Evolutionary conservation across 2,329 filamentous ascomycete genomes (phyloP).

Genomic region (Laburnicola sp.): DNA sequence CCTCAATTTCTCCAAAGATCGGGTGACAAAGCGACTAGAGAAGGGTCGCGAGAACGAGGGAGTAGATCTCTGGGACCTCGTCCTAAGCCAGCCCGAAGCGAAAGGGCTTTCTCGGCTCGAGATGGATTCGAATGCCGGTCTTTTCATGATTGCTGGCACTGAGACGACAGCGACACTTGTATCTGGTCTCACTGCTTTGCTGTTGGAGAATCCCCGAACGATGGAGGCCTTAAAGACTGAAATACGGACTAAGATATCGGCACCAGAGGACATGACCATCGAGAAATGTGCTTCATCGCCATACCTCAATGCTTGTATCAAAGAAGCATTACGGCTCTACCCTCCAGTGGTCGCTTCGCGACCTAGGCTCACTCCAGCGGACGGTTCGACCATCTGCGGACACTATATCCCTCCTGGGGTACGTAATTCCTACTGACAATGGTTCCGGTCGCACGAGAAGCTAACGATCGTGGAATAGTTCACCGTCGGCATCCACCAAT

Average conservation of each 20-base stretch:
- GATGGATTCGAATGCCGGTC: slow-evolving; percentile 43
- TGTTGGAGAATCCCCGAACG: slow-evolving; percentile 34
- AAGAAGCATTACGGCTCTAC: slow-evolving; percentile 49
- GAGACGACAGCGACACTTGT: slow-evolving; percentile 52
- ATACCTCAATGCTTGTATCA: slow-evolving; percentile 48
- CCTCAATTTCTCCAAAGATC: slow-evolving; percentile 23
- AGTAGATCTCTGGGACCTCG: slow-evolving; percentile 48
- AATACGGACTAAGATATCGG: slow-evolving; percentile 30
- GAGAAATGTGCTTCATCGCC: slow-evolving; percentile 31
- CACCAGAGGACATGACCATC: slow-evolving; percentile 43
- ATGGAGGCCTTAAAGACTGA: slow-evolving; percentile 34
- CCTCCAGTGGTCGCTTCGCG: slow-evolving; percentile 40
- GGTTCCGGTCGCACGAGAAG: background rate
- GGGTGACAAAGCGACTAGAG: slow-evolving; percentile 37
- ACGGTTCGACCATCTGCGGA: slow-evolving; percentile 45
- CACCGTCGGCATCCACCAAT: background rate
- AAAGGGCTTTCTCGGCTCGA: slow-evolving; percentile 35
- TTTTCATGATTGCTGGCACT: slow-evolving; percentile 50
- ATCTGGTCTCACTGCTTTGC: slow-evolving; percentile 43
- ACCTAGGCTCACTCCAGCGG: slow-evolving; percentile 39
- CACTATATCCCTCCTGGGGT: slow-evolving; percentile 39
- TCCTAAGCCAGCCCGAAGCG: slow-evolving; percentile 37
- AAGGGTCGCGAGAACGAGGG: slow-evolving; percentile 28
- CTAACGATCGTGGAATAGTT: background rate
- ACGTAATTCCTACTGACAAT: slow-evolving; percentile 1